A percentile compares a stretch with the other conserved stretches of the same genome.
These are phyloP conservation scores for Niveomyces coronatus DNA, from an alignment of 2,329 filamentous ascomycete species.

Conservation along the genomic window DNA sequence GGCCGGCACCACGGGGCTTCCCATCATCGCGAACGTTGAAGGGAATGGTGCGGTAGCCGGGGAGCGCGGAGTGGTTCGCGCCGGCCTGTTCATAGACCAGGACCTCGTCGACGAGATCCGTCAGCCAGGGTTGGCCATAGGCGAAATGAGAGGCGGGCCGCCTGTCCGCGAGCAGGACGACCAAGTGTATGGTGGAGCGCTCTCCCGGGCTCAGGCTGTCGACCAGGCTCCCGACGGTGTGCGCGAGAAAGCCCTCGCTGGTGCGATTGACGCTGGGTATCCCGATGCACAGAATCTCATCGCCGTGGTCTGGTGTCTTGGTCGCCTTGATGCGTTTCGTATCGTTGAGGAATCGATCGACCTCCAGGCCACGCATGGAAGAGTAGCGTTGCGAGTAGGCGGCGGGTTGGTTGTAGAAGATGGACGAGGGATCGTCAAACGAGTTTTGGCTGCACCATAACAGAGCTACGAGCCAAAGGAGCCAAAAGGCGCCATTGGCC, in stretches of 20 bases:
- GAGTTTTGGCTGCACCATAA: constrained; percentile 20
- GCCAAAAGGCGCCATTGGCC: constrained; percentile 23
- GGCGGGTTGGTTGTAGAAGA: constrained; percentile 20
- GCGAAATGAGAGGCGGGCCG: constrained; percentile 21
- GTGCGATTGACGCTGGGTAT: constrained; percentile 26
- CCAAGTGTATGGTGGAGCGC: constrained; percentile 21
- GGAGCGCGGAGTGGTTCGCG: constrained; percentile 8
- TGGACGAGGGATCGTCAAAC: constrained; percentile 24
- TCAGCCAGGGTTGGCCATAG: constrained; percentile 22
- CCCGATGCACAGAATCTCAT: constrained; percentile 20
- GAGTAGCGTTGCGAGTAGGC: constrained; percentile 22
- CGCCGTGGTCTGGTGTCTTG: constrained; percentile 1
- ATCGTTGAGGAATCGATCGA: constrained; percentile 16
- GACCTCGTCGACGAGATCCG: constrained; percentile 22
- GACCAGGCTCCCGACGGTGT: constrained; percentile 22
- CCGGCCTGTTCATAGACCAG: constrained; percentile 18
- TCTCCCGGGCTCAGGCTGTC: constrained; percentile 21
- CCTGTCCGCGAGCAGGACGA: constrained; percentile 25
- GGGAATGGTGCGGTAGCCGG: constrained; percentile 13
- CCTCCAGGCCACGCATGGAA: constrained; percentile 16
- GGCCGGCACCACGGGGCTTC: constrained; percentile 16
- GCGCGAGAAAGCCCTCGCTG: constrained; percentile 18
- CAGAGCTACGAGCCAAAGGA: constrained; percentile 18
- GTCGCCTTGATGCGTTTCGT: constrained; percentile 3
- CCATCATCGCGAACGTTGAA: constrained; percentile 16